Evolutionary conservation across 805 yeast species (phyloP).

Genomic region (Lipomyces starkeyi): DNA sequence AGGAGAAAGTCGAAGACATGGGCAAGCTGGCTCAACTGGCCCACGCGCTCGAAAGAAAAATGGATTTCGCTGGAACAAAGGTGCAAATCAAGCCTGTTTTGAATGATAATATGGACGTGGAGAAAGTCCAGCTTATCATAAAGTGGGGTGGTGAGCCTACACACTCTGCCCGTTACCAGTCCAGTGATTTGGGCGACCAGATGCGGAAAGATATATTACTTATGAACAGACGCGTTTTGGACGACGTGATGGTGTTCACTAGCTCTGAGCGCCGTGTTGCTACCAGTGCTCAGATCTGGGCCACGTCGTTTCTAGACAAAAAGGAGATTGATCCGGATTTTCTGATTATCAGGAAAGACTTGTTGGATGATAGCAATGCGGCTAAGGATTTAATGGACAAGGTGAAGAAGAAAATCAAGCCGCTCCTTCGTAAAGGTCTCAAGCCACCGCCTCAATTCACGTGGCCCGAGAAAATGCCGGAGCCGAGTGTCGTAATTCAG

Average conservation of each 20-base stretch:
- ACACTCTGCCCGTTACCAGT: conserved; percentile 94
- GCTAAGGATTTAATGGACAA: conserved; percentile 98
- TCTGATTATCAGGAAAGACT: conserved; percentile 82
- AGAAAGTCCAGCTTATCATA: conserved; percentile 91
- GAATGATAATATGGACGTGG: conserved; percentile 64
- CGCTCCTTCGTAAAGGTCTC: conserved; percentile 90
- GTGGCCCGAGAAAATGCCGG: conserved; percentile 99
- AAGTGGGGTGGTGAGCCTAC: conserved; percentile 99
- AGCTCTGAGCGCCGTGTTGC: conserved; percentile 95
- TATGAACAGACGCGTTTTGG: conserved; percentile 80
- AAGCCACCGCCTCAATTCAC: conserved; percentile 98
- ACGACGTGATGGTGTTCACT: conserved; percentile 84
- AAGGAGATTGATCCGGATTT: conserved; percentile 78
- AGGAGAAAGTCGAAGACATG: conserved; percentile 77
- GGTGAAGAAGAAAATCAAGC: conserved; percentile 94
- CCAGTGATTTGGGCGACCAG: conserved; percentile 94
- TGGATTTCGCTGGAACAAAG: conserved; percentile 93
- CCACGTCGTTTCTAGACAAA: conserved; percentile 74
- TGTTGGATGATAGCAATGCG: conserved; percentile 95
- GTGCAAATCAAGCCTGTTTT: conserved; percentile 92
- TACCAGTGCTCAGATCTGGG: conserved; percentile 87
- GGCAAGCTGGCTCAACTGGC: conserved; percentile 76
- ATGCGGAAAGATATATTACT: conserved; percentile 88
- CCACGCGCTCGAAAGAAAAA: conserved; percentile 84
- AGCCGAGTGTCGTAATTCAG: conserved; percentile 91